Evolutionary conservation across 169 alveolate genomes (phyloP), one percentile per base, ranked within the genome.

Genomic region (Plasmodium vinckei): DNA sequence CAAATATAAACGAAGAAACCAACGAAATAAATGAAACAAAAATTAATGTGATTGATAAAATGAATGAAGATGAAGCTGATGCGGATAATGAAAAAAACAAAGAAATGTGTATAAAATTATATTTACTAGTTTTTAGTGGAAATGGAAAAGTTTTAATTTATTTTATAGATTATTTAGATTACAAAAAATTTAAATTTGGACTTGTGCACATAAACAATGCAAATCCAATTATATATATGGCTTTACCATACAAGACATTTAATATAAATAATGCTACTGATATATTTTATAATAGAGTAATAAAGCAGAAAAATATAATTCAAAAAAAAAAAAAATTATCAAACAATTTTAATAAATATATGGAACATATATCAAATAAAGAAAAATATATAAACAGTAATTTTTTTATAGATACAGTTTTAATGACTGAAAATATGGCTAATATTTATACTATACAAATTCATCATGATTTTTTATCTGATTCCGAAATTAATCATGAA

Each of bases 261-360:
- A 42, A 57, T 44, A 65, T 86, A 59, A 44, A 56, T 46, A 60
- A 86, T 23, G 57, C 51, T 13, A 23, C 91, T 47, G 87, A 68
- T 44, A 19, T 69, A 3, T 72, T 57, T 6, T 19, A n/a, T 17
- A 57, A 70, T 27, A 86, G 91, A 51, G 87, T 70, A 39, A 69
- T 42, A 61, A 86, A 70, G 23, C 91, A 86, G 21, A 69, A 69
- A 60, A 42, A 47, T 69, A 65, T 86, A 12, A 69, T 86, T 27
- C 49, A 69, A 56, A 86, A 86, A 53, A 86, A 86, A 19, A 86
- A 68, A 65, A 64, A 59, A 71, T n/a, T n/a, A 57, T 86, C 91
- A 9, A n/a, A 19, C 5, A 86, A 86, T 69, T 86, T 44, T 86
- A 47, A 47, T 69, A 68, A 86, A 47, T 86, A 86, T 21, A 4